Evolutionary conservation across 2,329 filamentous ascomycete genomes (phyloP).

Genomic region (Colletotrichum euphorbiae): DNA sequence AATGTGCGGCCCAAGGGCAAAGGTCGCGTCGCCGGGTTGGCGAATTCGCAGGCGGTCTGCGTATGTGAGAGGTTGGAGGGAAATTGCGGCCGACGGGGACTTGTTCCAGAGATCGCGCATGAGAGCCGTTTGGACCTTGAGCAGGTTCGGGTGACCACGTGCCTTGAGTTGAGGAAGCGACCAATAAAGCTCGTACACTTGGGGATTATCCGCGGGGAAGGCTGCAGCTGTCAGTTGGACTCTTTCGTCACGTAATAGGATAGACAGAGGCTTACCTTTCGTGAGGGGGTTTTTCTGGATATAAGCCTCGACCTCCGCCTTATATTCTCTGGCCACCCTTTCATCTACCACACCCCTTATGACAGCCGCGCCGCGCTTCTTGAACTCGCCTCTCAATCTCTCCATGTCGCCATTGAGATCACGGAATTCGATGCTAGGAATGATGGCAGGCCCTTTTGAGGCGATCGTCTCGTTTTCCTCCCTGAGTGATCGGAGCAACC

Average conservation of each 20-base stretch:
- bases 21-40: conserved; percentile 75
- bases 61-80: conserved; percentile 71
- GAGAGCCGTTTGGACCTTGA: conserved; percentile 70
- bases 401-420: conserved; percentile 55
- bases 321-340: conserved; percentile 72
- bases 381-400: conserved; percentile 60
- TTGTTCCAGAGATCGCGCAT: conserved; percentile 71
- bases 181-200: conserved; percentile 84
- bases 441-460: conserved; percentile 56
- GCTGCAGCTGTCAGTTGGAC: conserved; percentile 52
- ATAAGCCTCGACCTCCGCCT: conserved; percentile 73
- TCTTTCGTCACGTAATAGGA: neutral
- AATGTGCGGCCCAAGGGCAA: conserved; percentile 78
- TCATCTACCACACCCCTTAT: conserved; percentile 74
- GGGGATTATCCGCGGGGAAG: conserved; percentile 74
- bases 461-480: conserved; percentile 62
- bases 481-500: conserved; percentile 58
- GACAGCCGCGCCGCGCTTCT: conserved; percentile 71
- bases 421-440: conserved; percentile 64
- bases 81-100: conserved; percentile 60
- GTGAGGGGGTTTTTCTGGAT: conserved; percentile 71
- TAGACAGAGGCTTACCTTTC: conserved; percentile 54
- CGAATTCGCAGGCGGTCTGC: conserved; percentile 79
- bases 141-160: conserved; percentile 73
- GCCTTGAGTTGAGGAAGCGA: conserved; percentile 75